Percentiles rank a stretch among this genome's conserved stretches.
These are phyloP conservation scores for Carpinus viminea DNA, from an alignment of 306 rosid species.

Conservation along the genomic window DNA sequence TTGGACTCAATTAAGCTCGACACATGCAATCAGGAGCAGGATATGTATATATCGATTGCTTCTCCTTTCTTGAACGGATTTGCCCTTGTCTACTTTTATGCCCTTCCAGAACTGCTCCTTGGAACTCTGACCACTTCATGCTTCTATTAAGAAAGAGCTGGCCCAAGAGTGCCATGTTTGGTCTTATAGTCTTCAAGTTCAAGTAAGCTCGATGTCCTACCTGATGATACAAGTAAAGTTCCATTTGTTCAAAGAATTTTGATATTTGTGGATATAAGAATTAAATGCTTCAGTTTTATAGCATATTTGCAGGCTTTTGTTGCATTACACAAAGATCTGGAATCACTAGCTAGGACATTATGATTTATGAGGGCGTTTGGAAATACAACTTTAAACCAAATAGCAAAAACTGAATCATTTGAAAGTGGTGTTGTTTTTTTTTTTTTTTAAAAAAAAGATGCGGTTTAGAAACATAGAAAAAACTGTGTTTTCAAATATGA, in stretches of 20 bases:
- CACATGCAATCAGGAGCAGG: constrained; percentile 98
- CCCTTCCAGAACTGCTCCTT: constrained; percentile 62
- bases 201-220: constrained; percentile 89
- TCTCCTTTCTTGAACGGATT: constrained; percentile 76
- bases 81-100: constrained; percentile 87
- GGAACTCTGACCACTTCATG: constrained; percentile 78
- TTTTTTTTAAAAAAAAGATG: too few relatives aligned
- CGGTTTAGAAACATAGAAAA: too few relatives aligned
- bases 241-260: constrained; percentile 2
- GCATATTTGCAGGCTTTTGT: background rate
- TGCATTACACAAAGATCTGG: background rate
- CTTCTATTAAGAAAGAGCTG: constrained; percentile 87
- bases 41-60: constrained; percentile 91
- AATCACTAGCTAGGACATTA: background rate
- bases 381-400: too few relatives aligned
- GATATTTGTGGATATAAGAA: background rate
- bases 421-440: too few relatives aligned
- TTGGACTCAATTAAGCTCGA: constrained; percentile 41
- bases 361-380: too few relatives aligned
- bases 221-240: constrained; percentile 45
- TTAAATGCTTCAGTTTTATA: background rate
- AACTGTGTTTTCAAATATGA: too few relatives aligned
- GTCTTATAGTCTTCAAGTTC: constrained; percentile 88
- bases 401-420: too few relatives aligned
- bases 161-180: constrained; percentile 89